Evolutionary conservation across 2,329 filamentous ascomycete genomes (phyloP), one percentile per base, ranked within the genome.

Genomic region (Aspergillus amoenus): DNA sequence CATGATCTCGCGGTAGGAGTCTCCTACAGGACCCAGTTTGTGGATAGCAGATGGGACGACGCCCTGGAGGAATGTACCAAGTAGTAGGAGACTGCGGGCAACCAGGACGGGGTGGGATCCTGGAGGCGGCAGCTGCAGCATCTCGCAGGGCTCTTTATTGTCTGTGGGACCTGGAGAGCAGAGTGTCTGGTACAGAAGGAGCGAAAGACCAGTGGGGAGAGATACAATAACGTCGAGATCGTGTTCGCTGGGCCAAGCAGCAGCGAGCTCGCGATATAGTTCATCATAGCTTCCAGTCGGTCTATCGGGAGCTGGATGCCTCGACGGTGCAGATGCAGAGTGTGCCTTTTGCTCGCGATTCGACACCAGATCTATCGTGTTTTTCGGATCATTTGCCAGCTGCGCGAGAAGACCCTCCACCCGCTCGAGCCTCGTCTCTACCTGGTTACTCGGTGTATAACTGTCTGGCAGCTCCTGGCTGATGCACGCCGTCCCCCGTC

Each of bases 61-160:
- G 13, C 79, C 77, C 66, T 83, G 81, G 8, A 83, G 69, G 56
- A 76, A 81, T 13, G 77, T 71, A 1, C 73, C 73, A 6, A 83
- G 66, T 34, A 81, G 74, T 5, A 84, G 69, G 15, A 84, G 72
- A 6, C 76, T 75, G 49, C 75, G 78, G 2, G 81, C 80, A 1
- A 84, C 70, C 6, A 82, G 60, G 3, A 79, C 72, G 0, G 82
- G 82, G 61, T 84, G 82, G 30, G 73, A 76, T 0, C 65, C 70
- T 15, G 59, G 57, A 1, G 70, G 67, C 2, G 76, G 79, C 22
- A 73, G 55, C 32, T 70, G 65, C 12, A 81, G 66, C 13, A 79
- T 59, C 3, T 55, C 47, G 3, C 27, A n/a, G 0, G 21, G 55
- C 6, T 39, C 27, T 9, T 24, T 21, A 21, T 21, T 11, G 9